Conservation (phyloP, 2,329 filamentous ascomycete genomes). For the Atkinsonella texensis region DNA sequence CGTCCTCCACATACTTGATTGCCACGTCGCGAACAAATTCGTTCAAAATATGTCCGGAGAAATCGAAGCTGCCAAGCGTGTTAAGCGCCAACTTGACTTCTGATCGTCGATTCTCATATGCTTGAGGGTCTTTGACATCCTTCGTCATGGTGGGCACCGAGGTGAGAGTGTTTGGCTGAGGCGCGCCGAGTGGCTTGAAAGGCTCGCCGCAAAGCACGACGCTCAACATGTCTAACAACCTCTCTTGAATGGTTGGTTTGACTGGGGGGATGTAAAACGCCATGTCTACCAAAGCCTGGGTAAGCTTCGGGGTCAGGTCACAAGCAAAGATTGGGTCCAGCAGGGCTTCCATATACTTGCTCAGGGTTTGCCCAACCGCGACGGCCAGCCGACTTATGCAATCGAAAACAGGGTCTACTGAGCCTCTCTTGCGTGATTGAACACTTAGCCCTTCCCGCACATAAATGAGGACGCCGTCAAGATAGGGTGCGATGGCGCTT, state of each 20-base stretch:
- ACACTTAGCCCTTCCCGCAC: conserved; percentile 82
- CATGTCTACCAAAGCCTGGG: conserved; percentile 94
- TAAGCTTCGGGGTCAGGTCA: conserved; percentile 84
- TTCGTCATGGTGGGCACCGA: conserved; percentile 75
- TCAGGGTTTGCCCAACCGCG: conserved; percentile 89
- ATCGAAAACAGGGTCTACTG: conserved; percentile 77
- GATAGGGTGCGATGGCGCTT: conserved; percentile 85
- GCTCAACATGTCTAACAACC: conserved; percentile 87
- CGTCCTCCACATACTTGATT: conserved; percentile 94
- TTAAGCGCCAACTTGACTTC: conserved; percentile 90
- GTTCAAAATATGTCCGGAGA: conserved; percentile 82
- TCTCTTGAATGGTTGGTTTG: conserved; percentile 84
- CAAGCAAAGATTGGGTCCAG: conserved; percentile 96
- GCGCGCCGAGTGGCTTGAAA: conserved; percentile 85
- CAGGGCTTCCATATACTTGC: conserved; percentile 95
- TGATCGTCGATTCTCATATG: conserved; percentile 67
- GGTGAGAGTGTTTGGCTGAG: conserved; percentile 66
- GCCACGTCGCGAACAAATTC: conserved; percentile 98
- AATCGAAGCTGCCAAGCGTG: conserved; percentile 96
- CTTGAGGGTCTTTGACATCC: conserved; percentile 72
- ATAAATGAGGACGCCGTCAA: conserved; percentile 87
- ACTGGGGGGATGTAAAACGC: conserved; percentile 96
- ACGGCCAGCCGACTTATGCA: conserved; percentile 95
- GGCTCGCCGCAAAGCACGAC: conserved; percentile 84
- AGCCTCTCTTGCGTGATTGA: conserved; percentile 55